phyloP scores from a whole-genome alignment of 2,329 filamentous ascomycete species.

The Penicillium sp. region DNA sequence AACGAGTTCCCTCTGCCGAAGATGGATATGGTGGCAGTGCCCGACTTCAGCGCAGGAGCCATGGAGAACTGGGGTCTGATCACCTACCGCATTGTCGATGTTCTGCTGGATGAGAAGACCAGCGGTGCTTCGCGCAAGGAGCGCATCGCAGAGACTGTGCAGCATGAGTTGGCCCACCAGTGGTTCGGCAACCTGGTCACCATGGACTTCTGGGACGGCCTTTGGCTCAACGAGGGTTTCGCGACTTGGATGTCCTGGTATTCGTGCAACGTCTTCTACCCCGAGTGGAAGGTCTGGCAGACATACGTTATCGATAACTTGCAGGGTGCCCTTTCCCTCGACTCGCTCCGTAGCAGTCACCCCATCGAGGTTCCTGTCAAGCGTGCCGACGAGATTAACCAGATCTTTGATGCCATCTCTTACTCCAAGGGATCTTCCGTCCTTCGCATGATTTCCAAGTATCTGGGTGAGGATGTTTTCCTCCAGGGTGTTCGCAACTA shows the following conservation, averaged over 20 bases:
- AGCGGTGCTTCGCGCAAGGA: constrained; percentile 88
- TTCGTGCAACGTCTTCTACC: constrained; percentile 90
- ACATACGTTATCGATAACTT: constrained; percentile 91
- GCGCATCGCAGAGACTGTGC: constrained; percentile 89
- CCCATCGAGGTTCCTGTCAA: constrained; percentile 96
- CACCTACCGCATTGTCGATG: constrained; percentile 88
- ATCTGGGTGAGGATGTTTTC: constrained; percentile 88
- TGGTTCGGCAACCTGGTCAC: constrained; percentile 98
- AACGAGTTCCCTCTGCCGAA: constrained; percentile 84
- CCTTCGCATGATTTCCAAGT: constrained; percentile 94
- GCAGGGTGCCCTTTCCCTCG: constrained; percentile 80
- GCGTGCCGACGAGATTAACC: constrained; percentile 91
- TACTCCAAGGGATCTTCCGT: constrained; percentile 97
- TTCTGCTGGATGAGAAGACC: constrained; percentile 87
- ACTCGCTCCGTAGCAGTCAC: constrained; percentile 90
- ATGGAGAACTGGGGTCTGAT: constrained; percentile 99
- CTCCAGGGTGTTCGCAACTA: constrained; percentile 88
- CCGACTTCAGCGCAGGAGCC: constrained; percentile 90
- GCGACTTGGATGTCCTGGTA: constrained; percentile 94
- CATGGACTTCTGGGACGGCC: constrained; percentile 97
- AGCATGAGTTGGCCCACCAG: constrained; percentile 95
- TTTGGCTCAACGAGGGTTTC: constrained; percentile 95
- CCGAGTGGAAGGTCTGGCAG: constrained; percentile 98
- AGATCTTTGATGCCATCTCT: constrained; percentile 97
- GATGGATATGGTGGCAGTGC: constrained; percentile 96